phyloP scores from a whole-genome alignment of 352 stramenopile species.

The Pythium phragmiticola region DNA sequence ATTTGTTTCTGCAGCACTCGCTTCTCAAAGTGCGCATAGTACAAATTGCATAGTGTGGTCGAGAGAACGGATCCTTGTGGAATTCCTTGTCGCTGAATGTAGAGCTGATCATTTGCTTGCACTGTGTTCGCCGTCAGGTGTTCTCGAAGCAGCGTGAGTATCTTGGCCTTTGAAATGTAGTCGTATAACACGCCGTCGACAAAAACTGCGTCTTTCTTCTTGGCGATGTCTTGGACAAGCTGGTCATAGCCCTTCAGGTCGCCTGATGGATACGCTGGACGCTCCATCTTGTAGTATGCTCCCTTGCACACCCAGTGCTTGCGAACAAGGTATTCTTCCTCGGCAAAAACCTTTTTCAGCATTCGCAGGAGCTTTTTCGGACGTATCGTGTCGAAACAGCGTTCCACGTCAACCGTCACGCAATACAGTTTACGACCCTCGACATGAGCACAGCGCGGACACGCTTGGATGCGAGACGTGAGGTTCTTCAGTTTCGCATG shows the following conservation, averaged over 20 bases:
- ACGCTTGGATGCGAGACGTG: constrained; percentile 19
- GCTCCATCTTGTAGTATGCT: constrained; percentile 63
- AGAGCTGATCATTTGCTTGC: constrained; percentile 46
- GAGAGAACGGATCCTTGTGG: constrained; percentile 83
- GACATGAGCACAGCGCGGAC: neutral
- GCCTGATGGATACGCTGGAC: constrained; percentile 50
- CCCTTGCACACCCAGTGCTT: constrained; percentile 72
- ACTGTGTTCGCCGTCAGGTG: constrained; percentile 63
- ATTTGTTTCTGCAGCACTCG: constrained; percentile 50
- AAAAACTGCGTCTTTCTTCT: constrained; percentile 50
- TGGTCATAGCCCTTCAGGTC: constrained; percentile 56
- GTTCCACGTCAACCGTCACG: constrained; percentile 73
- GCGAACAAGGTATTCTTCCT: constrained; percentile 77
- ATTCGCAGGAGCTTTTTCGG: constrained; percentile 61
- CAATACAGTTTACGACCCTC: constrained; percentile 37
- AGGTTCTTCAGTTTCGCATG: constrained; percentile 49
- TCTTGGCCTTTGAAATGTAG: constrained; percentile 50
- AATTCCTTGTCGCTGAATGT: constrained; percentile 64
- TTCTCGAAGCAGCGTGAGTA: constrained; percentile 57
- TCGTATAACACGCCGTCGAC: constrained; percentile 81
- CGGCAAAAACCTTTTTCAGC: constrained; percentile 55
- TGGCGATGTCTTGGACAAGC: constrained; percentile 33
- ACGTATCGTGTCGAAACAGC: constrained; percentile 81
- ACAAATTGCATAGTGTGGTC: constrained; percentile 79
- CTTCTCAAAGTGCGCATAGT: constrained; percentile 77